Percentiles rank a stretch among this genome's conserved stretches.
Conservation (phyloP, 2,329 filamentous ascomycete genomes). For the Colletotrichum sublineola region DNA sequence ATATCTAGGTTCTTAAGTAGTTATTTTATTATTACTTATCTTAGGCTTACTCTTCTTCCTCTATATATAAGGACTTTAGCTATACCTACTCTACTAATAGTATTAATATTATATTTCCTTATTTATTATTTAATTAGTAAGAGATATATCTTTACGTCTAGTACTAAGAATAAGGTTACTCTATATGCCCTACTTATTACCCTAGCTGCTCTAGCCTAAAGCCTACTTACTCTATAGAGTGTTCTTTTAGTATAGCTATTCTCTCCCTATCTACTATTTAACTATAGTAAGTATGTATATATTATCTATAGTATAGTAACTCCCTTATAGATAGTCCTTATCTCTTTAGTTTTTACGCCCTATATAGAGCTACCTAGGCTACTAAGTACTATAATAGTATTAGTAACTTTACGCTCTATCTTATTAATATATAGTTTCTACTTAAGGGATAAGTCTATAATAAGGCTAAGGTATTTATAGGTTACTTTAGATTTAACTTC, state of each 20-base stretch:
- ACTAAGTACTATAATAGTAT: too few species aligned
- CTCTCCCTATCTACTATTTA: too few species aligned
- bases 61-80: not conserved
- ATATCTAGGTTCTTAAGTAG: not conserved
- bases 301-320: too few species aligned
- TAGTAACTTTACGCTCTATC: too few species aligned
- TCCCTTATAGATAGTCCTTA: too few species aligned
- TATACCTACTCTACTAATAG: not conserved
- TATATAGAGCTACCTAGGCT: too few species aligned
- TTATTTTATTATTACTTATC: constrained; percentile 11
- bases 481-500: too few species aligned
- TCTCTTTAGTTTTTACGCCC: too few species aligned
- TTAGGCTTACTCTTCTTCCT: constrained; percentile 7
- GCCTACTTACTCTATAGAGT: not conserved
- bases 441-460: too few species aligned
- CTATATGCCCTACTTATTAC: not conserved
- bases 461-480: too few species aligned
- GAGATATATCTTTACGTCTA: constrained; percentile 13
- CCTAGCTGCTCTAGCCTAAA: constrained; percentile 5
- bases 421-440: too few species aligned
- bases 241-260: not conserved
- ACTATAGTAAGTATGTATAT: too few species aligned
- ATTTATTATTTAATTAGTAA: constrained; percentile 9
- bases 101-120: constrained; percentile 13
- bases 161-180: constrained; percentile 5